These are phyloP conservation scores for Pseudocercospora vitis DNA, from an alignment of 2,329 filamentous ascomycete genomes.

Conservation along the genomic window DNA sequence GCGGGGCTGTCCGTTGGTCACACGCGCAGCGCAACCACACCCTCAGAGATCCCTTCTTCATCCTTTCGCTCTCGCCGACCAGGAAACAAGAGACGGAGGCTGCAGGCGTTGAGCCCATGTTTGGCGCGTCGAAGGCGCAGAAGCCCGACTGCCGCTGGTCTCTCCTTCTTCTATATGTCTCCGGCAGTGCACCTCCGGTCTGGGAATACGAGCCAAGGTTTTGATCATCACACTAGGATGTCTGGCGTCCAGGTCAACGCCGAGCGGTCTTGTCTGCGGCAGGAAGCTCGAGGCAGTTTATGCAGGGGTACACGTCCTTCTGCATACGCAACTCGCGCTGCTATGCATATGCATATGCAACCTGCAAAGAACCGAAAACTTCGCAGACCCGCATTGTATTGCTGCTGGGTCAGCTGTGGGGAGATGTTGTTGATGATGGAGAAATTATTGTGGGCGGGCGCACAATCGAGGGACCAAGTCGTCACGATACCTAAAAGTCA, in stretches of 20 bases:
- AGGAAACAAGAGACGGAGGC: neutral
- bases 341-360: neutral
- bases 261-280: neutral
- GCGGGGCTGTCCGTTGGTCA: constrained; percentile 3
- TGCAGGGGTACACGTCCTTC: constrained; percentile 5
- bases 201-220: neutral
- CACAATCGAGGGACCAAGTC: no score
- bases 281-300: constrained; percentile 2
- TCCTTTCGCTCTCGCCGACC: neutral
- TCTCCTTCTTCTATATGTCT: neutral
- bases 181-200: neutral
- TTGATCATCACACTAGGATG: neutral
- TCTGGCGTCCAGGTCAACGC: neutral
- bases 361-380: constrained; percentile 2
- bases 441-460: neutral
- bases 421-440: neutral
- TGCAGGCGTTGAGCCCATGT: neutral
- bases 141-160: neutral
- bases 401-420: neutral
- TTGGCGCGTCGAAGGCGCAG: neutral
- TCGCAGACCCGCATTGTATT: neutral
- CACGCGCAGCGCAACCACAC: constrained; percentile 4
- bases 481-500: no score
- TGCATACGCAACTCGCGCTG: neutral
- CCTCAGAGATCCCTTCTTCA: neutral